phyloP scores from a whole-genome alignment of 805 yeast species.

The Jamesozyma spencerorum region DNA sequence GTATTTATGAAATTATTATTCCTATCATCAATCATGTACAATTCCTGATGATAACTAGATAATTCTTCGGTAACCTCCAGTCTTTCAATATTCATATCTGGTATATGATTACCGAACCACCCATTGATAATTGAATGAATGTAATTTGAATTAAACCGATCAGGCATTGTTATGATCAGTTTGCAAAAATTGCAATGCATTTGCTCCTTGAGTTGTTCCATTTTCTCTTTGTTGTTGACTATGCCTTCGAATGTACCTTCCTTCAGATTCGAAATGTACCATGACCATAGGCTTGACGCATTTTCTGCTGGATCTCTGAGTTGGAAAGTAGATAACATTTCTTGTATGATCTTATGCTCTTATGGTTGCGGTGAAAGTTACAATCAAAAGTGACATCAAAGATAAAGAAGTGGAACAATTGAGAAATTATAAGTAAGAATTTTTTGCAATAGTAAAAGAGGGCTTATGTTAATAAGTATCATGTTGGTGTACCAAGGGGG shows the following conservation, averaged over 20 bases:
- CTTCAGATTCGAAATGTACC: slow-evolving; percentile 28
- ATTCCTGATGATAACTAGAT: background rate
- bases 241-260: slow-evolving; percentile 30
- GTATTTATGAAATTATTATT: background rate
- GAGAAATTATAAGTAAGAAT: no score
- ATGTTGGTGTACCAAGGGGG: no score
- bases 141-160: background rate
- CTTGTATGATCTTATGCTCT: no score
- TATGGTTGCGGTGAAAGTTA: no score
- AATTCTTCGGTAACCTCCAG: background rate
- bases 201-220: slow-evolving; percentile 5
- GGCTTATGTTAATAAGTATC: no score
- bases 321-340: no score
- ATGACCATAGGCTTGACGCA: slow-evolving; percentile 22
- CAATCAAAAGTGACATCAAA: no score
- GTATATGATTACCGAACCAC: background rate
- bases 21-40: slow-evolving; percentile 1
- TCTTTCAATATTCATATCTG: background rate
- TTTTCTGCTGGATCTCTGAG: no score
- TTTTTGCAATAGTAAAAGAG: no score
- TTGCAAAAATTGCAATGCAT: slow-evolving; percentile 16
- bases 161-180: slow-evolving; percentile 2
- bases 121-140: background rate
- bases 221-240: slow-evolving; percentile 15
- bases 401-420: no score